A percentile compares a stretch with the other conserved stretches of the same genome.
These are phyloP conservation scores for Holtermannia corniformis DNA, from an alignment of 768 basidiomycete genomes.

Conservation along the genomic window DNA sequence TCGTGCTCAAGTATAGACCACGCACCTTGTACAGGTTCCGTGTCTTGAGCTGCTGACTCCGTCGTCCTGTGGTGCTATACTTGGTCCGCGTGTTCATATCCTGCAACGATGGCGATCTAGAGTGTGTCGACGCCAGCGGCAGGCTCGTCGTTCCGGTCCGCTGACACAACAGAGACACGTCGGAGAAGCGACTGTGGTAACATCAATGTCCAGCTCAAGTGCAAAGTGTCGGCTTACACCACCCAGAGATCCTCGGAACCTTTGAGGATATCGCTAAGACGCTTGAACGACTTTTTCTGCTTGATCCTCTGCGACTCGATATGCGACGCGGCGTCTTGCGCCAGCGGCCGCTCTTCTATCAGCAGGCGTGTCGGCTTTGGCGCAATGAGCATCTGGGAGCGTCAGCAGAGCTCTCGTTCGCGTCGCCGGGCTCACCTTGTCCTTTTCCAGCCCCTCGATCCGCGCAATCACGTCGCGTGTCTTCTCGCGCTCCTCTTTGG, in stretches of 20 bases:
- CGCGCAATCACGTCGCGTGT: slow-evolving; percentile 91
- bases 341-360: slow-evolving; percentile 55
- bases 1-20: not conserved
- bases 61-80: slow-evolving; percentile 69
- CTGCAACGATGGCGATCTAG: slow-evolving; percentile 52
- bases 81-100: slow-evolving; percentile 75
- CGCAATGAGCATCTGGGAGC: slow-evolving; percentile 53
- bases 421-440: slow-evolving; percentile 51
- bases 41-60: slow-evolving; percentile 67
- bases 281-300: slow-evolving; percentile 77
- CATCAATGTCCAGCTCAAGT: not conserved
- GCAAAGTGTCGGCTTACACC: slow-evolving; percentile 44
- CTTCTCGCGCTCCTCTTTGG: slow-evolving; percentile 89
- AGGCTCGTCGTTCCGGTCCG: slow-evolving; percentile 71
- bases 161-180: slow-evolving; percentile 86
- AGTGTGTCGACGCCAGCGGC: slow-evolving; percentile 21
- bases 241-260: slow-evolving; percentile 82
- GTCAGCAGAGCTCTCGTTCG: not conserved
- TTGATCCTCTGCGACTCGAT: slow-evolving; percentile 46
- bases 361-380: slow-evolving; percentile 83
- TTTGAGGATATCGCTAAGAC: slow-evolving; percentile 77
- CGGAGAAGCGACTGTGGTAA: slow-evolving; percentile 60
- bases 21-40: slow-evolving; percentile 72
- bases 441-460: slow-evolving; percentile 91
- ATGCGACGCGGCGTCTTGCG: slow-evolving; percentile 6